phyloP scores from a whole-genome alignment of 2,329 filamentous ascomycete species.

The Phialophora verrucosa region DNA sequence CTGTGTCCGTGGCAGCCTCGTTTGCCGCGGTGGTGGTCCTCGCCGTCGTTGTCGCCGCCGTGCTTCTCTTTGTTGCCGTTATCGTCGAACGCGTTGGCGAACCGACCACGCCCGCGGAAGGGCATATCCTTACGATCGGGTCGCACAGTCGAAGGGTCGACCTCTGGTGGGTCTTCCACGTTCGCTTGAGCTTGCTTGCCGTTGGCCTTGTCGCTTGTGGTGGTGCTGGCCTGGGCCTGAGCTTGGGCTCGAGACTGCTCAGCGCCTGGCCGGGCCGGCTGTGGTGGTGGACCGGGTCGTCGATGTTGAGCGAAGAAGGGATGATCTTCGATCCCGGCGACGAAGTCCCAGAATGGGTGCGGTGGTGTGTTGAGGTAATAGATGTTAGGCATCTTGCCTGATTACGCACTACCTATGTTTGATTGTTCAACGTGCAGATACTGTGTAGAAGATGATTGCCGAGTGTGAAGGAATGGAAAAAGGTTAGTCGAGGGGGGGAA shows the following conservation, averaged over 20 bases:
- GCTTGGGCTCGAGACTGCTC: conserved; percentile 48
- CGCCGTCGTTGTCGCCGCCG: conserved; percentile 1
- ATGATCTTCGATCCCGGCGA: conserved; percentile 58
- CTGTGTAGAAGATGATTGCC: not conserved
- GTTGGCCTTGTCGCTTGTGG: conserved; percentile 31
- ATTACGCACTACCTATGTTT: not conserved
- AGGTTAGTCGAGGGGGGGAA: conserved; percentile 2
- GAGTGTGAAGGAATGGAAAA: not conserved
- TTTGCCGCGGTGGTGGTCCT: conserved; percentile 23
- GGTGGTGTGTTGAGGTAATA: conserved; percentile 51
- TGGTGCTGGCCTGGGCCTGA: conserved; percentile 7
- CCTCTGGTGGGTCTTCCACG: conserved; percentile 37
- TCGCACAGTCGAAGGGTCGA: conserved; percentile 37
- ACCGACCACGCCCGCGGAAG: conserved; percentile 38
- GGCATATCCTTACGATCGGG: conserved; percentile 25
- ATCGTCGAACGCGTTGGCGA: conserved; percentile 32
- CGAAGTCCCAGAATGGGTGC: conserved; percentile 62
- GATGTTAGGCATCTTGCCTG: conserved; percentile 58
- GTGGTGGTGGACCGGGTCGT: conserved; percentile 40
- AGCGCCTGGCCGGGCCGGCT: conserved; percentile 41
- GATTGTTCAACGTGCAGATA: conserved; percentile 3
- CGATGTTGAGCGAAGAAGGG: conserved; percentile 52
- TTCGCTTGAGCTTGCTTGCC: conserved; percentile 33
- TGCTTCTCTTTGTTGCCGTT: conserved; percentile 17
- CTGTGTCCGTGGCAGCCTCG: conserved; percentile 25